Base-by-base conservation (phyloP, 2,329 filamentous ascomycete genomes). In the Penicillium sp. region DNA sequence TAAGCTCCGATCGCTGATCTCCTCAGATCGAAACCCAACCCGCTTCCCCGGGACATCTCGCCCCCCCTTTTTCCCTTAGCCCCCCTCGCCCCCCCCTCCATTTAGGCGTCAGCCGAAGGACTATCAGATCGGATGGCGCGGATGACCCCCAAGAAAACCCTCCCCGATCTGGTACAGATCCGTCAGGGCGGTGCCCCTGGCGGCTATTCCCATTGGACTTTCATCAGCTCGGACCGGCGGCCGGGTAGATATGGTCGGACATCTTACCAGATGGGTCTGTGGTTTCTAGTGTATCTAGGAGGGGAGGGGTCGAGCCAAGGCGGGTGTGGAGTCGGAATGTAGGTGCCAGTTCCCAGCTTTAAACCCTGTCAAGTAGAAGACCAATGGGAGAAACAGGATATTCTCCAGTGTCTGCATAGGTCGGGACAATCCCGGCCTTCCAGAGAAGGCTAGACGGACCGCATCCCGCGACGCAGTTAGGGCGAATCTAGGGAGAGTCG, bases 111-210 rank as follows among this genome's bases (percentile, higher is more conserved):
- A 49, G 28, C 26, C n/a, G 3, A 24, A 28, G 45, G 16, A 49
- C 53, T 51, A 59, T 51, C 53, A 53, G 59, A 63, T 62, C 56
- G 54, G 54, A 42, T 60, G 60, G 59, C 50, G 54, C 61, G 61
- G 61, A 63, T 53, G 53, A 21, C 16, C 18, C 18, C 18, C 18
- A 18, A 23, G 47, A 16, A 6, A 45, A 42, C n/a, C 33, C 18
- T 21, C 59, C 60, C 61, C 61, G 61, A 61, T 62, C 61, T 63
- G 61, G 53, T 54, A 49, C 52, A 45, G 54, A 54, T 26, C 31
- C 29, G 39, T 26, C 21, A 50, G 42, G 43, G 50, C 39, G 36
- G 53, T 44, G 34, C 24, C 38, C 38, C 55, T 59, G 60, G 60
- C 56, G 62, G 54, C 2, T 28, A 55, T 56, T 62, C 61, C 61